Percentiles rank a stretch among this genome's conserved stretches.
Evolutionary conservation across 1,284 basidiomycete species (phyloP).

Genomic region (Moesziomyces antarcticus): DNA sequence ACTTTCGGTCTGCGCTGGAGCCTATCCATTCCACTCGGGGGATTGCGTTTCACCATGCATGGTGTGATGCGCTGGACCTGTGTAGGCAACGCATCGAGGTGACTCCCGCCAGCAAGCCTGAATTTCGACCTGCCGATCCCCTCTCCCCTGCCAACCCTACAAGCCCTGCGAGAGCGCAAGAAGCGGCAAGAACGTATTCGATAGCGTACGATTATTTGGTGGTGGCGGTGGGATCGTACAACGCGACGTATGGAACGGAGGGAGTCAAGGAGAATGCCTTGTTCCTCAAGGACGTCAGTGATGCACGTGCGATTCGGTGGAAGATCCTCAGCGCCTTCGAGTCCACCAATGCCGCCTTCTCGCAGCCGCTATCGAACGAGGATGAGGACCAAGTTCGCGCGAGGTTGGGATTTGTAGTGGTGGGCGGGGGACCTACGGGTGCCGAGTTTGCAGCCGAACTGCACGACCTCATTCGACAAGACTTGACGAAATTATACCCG

Average conservation of each 20-base stretch:
- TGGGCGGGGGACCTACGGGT: conserved; percentile 55
- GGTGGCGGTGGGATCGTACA: conserved; percentile 84
- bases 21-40: conserved; percentile 73
- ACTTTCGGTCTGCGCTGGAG: conserved; percentile 80
- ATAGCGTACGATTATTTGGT: conserved; percentile 77
- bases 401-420: conserved; percentile 46
- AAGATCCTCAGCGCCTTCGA: conserved; percentile 83
- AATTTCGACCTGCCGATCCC: conserved; percentile 73
- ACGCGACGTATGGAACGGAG: conserved; percentile 75
- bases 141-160: conserved; percentile 61
- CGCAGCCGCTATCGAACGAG: conserved; percentile 75
- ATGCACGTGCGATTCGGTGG: conserved; percentile 81
- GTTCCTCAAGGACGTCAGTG: conserved; percentile 79
- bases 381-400: conserved; percentile 60
- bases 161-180: neutral
- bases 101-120: conserved; percentile 24
- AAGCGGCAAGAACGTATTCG: conserved; percentile 12
- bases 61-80: conserved; percentile 60
- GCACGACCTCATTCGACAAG: conserved; percentile 76
- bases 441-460: conserved; percentile 75
- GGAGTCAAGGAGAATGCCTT: conserved; percentile 66
- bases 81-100: conserved; percentile 6
- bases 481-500: conserved; percentile 73
- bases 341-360: conserved; percentile 77
- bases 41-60: conserved; percentile 69